Evolutionary conservation across 352 stramenopile genomes (phyloP).

Genomic region (Stramenopiles sp.): DNA sequence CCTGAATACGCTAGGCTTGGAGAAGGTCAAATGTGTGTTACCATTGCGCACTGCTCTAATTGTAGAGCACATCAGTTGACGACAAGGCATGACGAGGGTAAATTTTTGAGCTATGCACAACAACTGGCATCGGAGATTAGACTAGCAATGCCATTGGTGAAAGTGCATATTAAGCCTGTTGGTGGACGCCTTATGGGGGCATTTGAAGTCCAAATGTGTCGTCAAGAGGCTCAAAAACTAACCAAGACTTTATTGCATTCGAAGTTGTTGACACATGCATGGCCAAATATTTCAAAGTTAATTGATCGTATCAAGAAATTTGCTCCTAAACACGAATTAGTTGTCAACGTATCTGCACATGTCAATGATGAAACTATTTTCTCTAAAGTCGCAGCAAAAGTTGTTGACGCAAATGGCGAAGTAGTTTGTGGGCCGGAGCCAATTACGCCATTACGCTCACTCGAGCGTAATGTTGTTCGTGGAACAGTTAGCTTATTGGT

Average conservation of each 20-base stretch:
- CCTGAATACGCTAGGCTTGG: neutral
- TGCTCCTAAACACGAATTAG: constrained; percentile 8
- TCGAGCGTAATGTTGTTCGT: neutral
- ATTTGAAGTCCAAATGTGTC: constrained; percentile 12
- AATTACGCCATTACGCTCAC: neutral
- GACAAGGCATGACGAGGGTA: neutral
- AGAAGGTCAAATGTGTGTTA: constrained; percentile 8
- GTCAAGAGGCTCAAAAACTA: constrained; percentile 5
- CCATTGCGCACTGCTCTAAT: constrained; percentile 5
- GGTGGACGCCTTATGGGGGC: neutral
- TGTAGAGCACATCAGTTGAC: neutral
- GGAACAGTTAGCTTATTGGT: neutral
- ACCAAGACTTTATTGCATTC: neutral
- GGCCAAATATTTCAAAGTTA: neutral
- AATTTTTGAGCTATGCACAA: neutral
- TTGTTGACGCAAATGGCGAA: neutral
- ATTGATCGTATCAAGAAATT: constrained; percentile 3
- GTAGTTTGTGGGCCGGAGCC: neutral
- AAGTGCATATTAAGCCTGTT: neutral
- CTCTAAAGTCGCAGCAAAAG: neutral
- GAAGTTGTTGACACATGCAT: neutral
- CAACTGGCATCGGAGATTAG: neutral
- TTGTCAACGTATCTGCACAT: neutral
- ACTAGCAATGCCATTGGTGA: neutral
- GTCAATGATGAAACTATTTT: neutral